phyloP scores from a whole-genome alignment of 2,329 filamentous ascomycete genomes.

The Zasmidium angulare region DNA sequence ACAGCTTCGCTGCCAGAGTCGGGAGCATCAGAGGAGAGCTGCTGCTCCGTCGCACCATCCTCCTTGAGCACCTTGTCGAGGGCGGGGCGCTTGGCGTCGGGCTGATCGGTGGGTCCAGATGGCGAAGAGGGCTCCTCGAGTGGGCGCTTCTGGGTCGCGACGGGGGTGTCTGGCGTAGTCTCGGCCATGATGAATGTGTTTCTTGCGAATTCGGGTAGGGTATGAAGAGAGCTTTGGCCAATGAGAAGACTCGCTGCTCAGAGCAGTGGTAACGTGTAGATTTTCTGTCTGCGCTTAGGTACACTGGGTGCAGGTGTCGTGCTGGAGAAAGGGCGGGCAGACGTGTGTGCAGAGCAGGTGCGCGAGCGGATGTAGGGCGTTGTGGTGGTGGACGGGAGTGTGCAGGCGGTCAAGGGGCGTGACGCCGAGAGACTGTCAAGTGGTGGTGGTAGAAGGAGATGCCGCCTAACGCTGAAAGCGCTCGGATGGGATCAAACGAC shows the following conservation, averaged over 20 bases:
- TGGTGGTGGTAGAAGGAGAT: not conserved
- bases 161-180: constrained; percentile 44
- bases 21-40: constrained; percentile 20
- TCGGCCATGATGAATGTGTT: constrained; percentile 28
- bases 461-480: not conserved
- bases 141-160: constrained; percentile 80
- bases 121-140: constrained; percentile 96
- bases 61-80: constrained; percentile 86
- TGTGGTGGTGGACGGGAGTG: not conserved
- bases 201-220: not conserved
- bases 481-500: not conserved
- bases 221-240: not conserved
- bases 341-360: not conserved
- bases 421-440: not conserved
- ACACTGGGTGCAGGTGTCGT: not conserved
- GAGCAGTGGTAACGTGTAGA: not conserved
- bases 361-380: not conserved
- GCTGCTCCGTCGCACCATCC: constrained; percentile 46
- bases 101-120: constrained; percentile 85
- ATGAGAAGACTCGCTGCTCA: not conserved
- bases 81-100: constrained; percentile 93
- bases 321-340: not conserved
- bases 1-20: constrained; percentile 25
- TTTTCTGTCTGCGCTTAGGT: not conserved
- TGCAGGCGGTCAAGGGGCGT: not conserved